Evolutionary conservation across 768 basidiomycete species (phyloP).

Genomic region (Mycena sanguinolenta): DNA sequence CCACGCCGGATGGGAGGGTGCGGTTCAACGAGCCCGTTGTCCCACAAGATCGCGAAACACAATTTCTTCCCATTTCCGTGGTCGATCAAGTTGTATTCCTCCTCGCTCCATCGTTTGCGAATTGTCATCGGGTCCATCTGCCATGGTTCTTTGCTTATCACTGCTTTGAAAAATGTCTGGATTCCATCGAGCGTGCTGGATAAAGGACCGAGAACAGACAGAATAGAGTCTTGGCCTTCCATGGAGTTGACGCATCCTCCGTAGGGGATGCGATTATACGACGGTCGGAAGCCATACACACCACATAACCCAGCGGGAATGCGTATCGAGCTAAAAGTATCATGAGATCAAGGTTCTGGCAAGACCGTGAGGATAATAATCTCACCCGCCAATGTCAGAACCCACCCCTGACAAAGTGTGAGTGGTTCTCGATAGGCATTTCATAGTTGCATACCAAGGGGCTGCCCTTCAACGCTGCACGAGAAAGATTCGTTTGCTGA

Average conservation of each 20-base stretch:
- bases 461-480: conserved; percentile 58
- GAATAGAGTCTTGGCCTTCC: conserved; percentile 79
- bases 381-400: conserved; percentile 84
- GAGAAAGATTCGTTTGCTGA: not conserved
- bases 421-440: conserved; percentile 11
- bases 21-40: conserved; percentile 70
- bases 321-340: conserved; percentile 69
- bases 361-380: not conserved
- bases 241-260: conserved; percentile 71
- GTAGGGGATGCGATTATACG: conserved; percentile 79
- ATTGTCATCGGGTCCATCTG: conserved; percentile 69
- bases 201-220: conserved; percentile 83
- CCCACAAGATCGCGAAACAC: conserved; percentile 75
- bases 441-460: conserved; percentile 51
- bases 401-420: conserved; percentile 65
- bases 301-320: conserved; percentile 79
- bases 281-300: conserved; percentile 79
- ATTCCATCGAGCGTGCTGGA: conserved; percentile 70
- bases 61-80: conserved; percentile 64
- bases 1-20: conserved; percentile 77
- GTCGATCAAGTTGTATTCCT: conserved; percentile 68
- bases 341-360: not conserved
- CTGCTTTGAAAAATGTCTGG: conserved; percentile 73
- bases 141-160: conserved; percentile 76
- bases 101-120: conserved; percentile 72